Percentiles rank a stretch among this genome's conserved stretches.
Evolutionary conservation across 805 yeast genomes (phyloP).

Genomic region (Ogataea methylovora): DNA sequence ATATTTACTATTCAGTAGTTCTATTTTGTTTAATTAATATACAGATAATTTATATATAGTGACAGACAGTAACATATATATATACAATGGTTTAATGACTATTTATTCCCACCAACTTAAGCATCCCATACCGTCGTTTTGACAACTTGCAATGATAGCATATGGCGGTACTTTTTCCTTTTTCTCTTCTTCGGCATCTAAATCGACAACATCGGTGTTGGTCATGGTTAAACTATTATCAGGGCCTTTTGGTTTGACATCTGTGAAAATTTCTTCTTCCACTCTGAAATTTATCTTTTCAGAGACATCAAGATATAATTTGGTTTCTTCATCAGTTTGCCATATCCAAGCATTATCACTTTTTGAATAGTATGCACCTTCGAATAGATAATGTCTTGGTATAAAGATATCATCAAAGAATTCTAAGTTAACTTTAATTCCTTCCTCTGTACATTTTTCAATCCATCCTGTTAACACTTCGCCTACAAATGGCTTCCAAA

Average conservation of each 20-base stretch:
- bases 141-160: conserved; percentile 83
- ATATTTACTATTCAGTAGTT: neutral
- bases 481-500: conserved; percentile 93
- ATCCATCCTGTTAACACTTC: conserved; percentile 93
- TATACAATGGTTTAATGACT: no score
- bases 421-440: conserved; percentile 76
- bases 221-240: conserved; percentile 22
- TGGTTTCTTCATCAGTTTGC: conserved; percentile 64
- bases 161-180: conserved; percentile 63
- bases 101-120: conserved; percentile 89
- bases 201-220: conserved; percentile 15
- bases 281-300: conserved; percentile 89
- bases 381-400: conserved; percentile 78
- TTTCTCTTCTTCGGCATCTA: conserved; percentile 24
- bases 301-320: conserved; percentile 78
- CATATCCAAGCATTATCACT: conserved; percentile 95
- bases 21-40: neutral
- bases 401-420: conserved; percentile 90
- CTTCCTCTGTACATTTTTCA: conserved; percentile 78
- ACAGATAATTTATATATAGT: neutral
- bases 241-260: conserved; percentile 74
- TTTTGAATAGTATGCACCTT: conserved; percentile 32
- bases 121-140: conserved; percentile 94
- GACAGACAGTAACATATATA: no score
- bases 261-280: conserved; percentile 81